Conservation (phyloP, 345 rosid species). For the Arabidopsis suecica region DNA sequence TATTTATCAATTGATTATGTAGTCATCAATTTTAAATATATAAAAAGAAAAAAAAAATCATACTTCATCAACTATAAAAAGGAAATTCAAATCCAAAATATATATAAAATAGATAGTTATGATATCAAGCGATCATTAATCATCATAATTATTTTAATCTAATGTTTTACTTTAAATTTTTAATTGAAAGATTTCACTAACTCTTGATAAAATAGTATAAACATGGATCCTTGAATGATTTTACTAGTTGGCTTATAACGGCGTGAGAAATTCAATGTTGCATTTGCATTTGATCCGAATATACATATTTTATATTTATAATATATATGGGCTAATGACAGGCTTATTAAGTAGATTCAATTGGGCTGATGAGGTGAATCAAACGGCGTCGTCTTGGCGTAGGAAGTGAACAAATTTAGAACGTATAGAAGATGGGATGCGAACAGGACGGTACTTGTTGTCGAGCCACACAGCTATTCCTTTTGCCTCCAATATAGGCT, state of each 20-base stretch:
- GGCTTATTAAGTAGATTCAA: not conserved
- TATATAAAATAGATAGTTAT: too few relatives aligned
- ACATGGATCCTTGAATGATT: too few relatives aligned
- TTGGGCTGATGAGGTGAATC: not conserved
- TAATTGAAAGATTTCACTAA: too few relatives aligned
- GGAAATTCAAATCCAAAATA: too few relatives aligned
- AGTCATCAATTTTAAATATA: too few relatives aligned
- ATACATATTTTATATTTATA: not conserved
- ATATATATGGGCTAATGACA: not conserved
- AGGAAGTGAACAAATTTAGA: constrained; percentile 65
- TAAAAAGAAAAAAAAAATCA: too few relatives aligned
- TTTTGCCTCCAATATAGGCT: constrained; percentile 83
- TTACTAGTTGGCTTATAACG: not conserved
- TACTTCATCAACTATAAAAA: too few relatives aligned
- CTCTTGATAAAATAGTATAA: too few relatives aligned
- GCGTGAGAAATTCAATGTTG: constrained; percentile 21
- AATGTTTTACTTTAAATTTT: too few relatives aligned
- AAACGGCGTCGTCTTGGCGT: constrained; percentile 51
- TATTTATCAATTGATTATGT: too few relatives aligned
- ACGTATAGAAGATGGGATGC: constrained; percentile 69
- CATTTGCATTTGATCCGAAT: not conserved
- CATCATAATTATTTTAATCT: too few relatives aligned
- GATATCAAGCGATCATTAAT: too few relatives aligned
- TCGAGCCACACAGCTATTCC: constrained; percentile 83
- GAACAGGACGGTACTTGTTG: constrained; percentile 72